phyloP scores from a whole-genome alignment of 2,329 filamentous ascomycete genomes.

The Pseudogymnoascus sp. region DNA sequence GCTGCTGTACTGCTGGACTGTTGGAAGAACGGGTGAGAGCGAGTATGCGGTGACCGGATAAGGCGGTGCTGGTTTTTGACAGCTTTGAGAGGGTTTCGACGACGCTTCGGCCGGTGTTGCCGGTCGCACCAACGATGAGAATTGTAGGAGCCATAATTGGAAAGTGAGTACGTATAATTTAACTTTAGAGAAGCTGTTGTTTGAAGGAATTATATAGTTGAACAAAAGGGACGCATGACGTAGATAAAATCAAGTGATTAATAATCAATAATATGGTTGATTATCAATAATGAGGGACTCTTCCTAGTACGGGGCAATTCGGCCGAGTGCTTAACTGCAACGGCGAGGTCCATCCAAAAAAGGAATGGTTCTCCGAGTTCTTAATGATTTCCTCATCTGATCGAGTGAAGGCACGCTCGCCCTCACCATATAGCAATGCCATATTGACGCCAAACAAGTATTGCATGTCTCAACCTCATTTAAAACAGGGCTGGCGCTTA shows the following conservation, averaged over 20 bases:
- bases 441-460: conserved; percentile 30
- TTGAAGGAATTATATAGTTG: too few relatives aligned
- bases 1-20: conserved; percentile 22
- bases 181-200: too few relatives aligned
- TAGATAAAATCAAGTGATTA: too few relatives aligned
- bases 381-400: conserved; percentile 31
- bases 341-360: conserved; percentile 24
- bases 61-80: conserved; percentile 17
- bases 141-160: conserved; percentile 29
- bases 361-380: conserved; percentile 28
- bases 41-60: conserved; percentile 28
- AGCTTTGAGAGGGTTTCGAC: conserved; percentile 25
- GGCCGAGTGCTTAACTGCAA: too few relatives aligned
- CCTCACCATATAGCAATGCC: conserved; percentile 31
- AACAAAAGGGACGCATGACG: too few relatives aligned
- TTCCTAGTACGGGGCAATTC: too few relatives aligned
- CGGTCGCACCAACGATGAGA: conserved; percentile 32
- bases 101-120: conserved; percentile 31
- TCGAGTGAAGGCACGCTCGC: conserved; percentile 27
- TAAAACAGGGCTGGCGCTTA: neutral
- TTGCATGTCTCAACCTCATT: conserved; percentile 17
- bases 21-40: conserved; percentile 28
- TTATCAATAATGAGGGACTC: too few relatives aligned
- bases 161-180: too few relatives aligned
- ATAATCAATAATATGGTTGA: too few relatives aligned